phyloP scores from a whole-genome alignment of 1,284 basidiomycete genomes.

The Fomitopsis betulina region DNA sequence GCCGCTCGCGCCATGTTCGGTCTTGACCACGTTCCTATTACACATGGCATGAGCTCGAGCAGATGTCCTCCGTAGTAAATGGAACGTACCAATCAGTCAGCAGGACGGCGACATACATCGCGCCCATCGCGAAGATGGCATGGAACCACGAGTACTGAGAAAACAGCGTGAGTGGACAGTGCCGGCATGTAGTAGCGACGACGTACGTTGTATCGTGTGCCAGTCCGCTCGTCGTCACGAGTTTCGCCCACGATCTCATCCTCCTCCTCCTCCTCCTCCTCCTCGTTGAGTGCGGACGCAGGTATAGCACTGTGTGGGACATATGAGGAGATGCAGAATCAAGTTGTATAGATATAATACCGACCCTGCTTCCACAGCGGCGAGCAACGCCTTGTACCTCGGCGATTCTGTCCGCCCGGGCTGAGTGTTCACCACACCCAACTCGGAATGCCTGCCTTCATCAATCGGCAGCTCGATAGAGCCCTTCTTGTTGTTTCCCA shows the following conservation, averaged over 20 bases:
- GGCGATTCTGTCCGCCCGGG: constrained; percentile 85
- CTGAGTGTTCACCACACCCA: constrained; percentile 80
- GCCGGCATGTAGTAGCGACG: constrained; percentile 19
- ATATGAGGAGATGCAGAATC: background rate
- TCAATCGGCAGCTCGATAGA: constrained; percentile 60
- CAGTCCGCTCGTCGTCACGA: constrained; percentile 89
- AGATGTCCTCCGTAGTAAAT: background rate
- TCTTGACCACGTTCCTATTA: constrained; percentile 67
- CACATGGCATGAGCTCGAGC: constrained; percentile 3
- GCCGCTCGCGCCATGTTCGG: constrained; percentile 25
- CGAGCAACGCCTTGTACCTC: constrained; percentile 90
- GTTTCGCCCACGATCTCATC: constrained; percentile 65
- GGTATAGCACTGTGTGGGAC: constrained; percentile 70
- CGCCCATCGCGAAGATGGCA: constrained; percentile 91
- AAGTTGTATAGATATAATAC: constrained; percentile 16
- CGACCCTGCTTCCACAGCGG: constrained; percentile 92
- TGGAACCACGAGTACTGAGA: constrained; percentile 98
- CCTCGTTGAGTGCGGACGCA: constrained; percentile 86
- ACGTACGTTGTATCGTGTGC: constrained; percentile 94
- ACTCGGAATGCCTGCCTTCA: constrained; percentile 55
- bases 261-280: constrained; percentile 77
- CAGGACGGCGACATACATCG: constrained; percentile 99
- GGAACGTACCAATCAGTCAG: constrained; percentile 90
- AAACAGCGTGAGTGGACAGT: background rate
- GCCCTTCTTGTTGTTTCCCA: constrained; percentile 62